Percentiles rank a stretch among this genome's conserved stretches.
phyloP scores from a whole-genome alignment of 306 rosid genomes.

The Fagus sylvatica region DNA sequence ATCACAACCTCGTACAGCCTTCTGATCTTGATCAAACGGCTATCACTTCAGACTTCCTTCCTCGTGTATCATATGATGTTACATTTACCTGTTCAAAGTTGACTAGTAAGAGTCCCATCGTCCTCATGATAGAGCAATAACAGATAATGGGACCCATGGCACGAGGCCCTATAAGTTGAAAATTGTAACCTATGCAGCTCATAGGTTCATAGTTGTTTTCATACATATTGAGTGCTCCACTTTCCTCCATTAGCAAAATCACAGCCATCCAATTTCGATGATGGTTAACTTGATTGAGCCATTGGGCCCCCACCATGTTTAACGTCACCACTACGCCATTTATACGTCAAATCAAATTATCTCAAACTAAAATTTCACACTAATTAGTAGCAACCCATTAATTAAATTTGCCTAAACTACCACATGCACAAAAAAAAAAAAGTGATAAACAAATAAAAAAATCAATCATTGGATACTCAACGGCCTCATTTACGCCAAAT shows the following conservation, averaged over 20 bases:
- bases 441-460: too few species aligned
- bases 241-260: neutral
- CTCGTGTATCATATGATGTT: neutral
- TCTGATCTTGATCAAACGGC: constrained; percentile 5
- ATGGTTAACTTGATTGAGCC: too few species aligned
- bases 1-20: too few species aligned
- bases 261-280: neutral
- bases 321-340: constrained; percentile 41
- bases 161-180: neutral
- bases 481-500: neutral
- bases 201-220: neutral
- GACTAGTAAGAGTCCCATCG: neutral
- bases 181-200: neutral
- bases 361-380: neutral
- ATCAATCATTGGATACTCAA: constrained; percentile 44
- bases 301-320: neutral
- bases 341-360: constrained; percentile 21
- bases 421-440: too few species aligned
- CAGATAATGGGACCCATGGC: constrained; percentile 23
- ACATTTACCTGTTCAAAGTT: constrained; percentile 27
- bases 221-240: neutral
- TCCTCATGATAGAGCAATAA: neutral
- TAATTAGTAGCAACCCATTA: too few species aligned
- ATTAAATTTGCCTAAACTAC: too few species aligned
- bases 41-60: neutral